Conservation (phyloP, 768 basidiomycete genomes). For the Lentinula boryana region DNA sequence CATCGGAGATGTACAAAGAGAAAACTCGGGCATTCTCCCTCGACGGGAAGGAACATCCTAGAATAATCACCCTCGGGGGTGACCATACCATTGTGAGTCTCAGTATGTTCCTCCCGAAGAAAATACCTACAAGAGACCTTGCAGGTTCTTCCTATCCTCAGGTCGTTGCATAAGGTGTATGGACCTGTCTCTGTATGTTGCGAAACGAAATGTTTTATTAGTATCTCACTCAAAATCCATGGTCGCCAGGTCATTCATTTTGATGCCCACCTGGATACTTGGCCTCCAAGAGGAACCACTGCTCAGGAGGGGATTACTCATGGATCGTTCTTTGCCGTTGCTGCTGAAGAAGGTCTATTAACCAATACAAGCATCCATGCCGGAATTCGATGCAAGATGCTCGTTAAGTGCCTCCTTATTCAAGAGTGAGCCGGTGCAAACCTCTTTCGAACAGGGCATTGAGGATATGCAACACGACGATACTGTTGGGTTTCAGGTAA, state of each 20-base stretch:
- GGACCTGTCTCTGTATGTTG: slow-evolving; percentile 57
- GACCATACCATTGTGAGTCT: slow-evolving; percentile 60
- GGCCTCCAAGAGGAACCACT: slow-evolving; percentile 30
- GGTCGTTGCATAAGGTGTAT: slow-evolving; percentile 59
- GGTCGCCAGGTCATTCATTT: slow-evolving; percentile 57
- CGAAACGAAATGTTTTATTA: slow-evolving; percentile 49
- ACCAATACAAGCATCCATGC: slow-evolving; percentile 61
- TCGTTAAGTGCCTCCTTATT: neutral
- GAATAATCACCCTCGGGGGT: slow-evolving; percentile 60
- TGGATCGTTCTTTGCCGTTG: slow-evolving; percentile 64
- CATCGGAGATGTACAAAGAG: slow-evolving; percentile 12
- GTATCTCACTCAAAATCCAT: slow-evolving; percentile 40
- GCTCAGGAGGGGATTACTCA: slow-evolving; percentile 52
- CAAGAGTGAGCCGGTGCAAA: too few relatives aligned
- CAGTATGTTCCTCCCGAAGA: neutral
- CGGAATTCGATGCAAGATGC: slow-evolving; percentile 60
- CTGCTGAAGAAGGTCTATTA: slow-evolving; percentile 54
- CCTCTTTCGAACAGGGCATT: slow-evolving; percentile 26
- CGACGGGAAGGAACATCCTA: slow-evolving; percentile 57
- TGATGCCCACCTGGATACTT: slow-evolving; percentile 61
- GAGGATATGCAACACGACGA: slow-evolving; percentile 48
- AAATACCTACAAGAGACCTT: neutral
- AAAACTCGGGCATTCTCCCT: slow-evolving; percentile 31
- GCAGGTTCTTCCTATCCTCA: slow-evolving; percentile 57
- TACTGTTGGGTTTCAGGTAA: slow-evolving; percentile 54